These are phyloP conservation scores for Lachancea lanzarotensis DNA, from an alignment of 805 yeast species.

Conservation along the genomic window DNA sequence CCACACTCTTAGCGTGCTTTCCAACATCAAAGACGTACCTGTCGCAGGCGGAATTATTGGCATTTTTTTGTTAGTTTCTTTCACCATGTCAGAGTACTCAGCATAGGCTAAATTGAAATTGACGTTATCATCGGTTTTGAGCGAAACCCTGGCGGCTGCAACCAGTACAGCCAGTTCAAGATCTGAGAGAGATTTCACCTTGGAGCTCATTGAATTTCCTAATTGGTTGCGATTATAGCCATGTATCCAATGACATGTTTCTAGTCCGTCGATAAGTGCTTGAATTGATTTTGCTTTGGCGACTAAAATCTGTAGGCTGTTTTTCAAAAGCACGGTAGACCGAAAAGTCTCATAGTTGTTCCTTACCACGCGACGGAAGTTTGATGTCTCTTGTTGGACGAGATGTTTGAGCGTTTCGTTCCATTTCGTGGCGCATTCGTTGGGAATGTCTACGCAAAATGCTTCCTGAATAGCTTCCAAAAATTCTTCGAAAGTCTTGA, in stretches of 20 bases:
- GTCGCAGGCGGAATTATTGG: conserved; percentile 30
- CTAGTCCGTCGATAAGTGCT: conserved; percentile 22
- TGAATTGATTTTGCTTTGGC: conserved; percentile 25
- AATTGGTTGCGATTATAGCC: conserved; percentile 28
- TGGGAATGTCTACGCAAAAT: conserved; percentile 29
- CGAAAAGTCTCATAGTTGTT: conserved; percentile 52
- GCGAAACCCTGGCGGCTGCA: conserved; percentile 65
- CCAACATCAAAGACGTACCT: conserved; percentile 25
- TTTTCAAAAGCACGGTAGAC: conserved; percentile 47
- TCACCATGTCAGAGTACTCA: conserved; percentile 60
- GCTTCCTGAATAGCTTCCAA: conserved; percentile 39
- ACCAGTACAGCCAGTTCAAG: conserved; percentile 66
- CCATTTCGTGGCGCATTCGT: conserved; percentile 36
- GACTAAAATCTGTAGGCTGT: conserved; percentile 33
- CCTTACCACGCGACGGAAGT: conserved; percentile 34
- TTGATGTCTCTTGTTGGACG: conserved; percentile 26
- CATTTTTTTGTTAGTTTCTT: conserved; percentile 35
- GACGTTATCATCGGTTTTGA: conserved; percentile 52
- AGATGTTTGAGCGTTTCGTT: conserved; percentile 35
- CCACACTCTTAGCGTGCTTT: conserved; percentile 48
- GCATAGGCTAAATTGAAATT: conserved; percentile 73
- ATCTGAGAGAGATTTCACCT: conserved; percentile 47
- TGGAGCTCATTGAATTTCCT: conserved; percentile 21
- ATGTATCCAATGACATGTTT: conserved; percentile 14
- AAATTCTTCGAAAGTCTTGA: conserved; percentile 44